phyloP scores from a whole-genome alignment of 345 rosid species.

The Sonneratia alba region DNA sequence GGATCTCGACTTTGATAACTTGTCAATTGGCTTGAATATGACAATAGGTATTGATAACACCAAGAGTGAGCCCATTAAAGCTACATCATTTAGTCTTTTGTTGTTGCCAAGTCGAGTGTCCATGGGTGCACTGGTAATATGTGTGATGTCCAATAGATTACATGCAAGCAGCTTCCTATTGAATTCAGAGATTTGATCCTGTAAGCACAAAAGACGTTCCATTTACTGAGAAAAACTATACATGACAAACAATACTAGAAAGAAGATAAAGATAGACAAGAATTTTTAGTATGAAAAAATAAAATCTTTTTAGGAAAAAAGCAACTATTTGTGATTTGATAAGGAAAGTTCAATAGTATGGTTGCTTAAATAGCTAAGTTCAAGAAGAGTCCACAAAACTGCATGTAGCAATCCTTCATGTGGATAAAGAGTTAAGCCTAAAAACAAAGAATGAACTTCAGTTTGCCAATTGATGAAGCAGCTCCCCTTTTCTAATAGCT shows the following conservation, averaged over 20 bases:
- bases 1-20: conserved; percentile 40
- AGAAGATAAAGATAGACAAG: background rate
- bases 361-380: background rate
- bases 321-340: background rate
- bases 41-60: conserved; percentile 38
- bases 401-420: background rate
- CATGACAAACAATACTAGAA: no score
- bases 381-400: background rate
- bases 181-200: conserved; percentile 37
- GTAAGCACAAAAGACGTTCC: conserved; percentile 13
- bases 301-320: no score
- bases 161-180: conserved; percentile 33
- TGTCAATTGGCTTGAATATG: conserved; percentile 38
- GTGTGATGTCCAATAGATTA: conserved; percentile 19
- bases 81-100: conserved; percentile 35
- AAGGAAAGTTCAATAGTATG: background rate
- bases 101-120: conserved; percentile 21
- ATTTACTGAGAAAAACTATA: background rate
- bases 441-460: background rate
- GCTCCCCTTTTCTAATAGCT: background rate
- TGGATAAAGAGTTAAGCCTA: background rate
- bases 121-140: conserved; percentile 13
- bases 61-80: conserved; percentile 36
- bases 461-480: background rate
- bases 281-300: background rate